Conservation (phyloP, 1,139 yeast genomes). For the Blastobotrys buckinghamii region DNA sequence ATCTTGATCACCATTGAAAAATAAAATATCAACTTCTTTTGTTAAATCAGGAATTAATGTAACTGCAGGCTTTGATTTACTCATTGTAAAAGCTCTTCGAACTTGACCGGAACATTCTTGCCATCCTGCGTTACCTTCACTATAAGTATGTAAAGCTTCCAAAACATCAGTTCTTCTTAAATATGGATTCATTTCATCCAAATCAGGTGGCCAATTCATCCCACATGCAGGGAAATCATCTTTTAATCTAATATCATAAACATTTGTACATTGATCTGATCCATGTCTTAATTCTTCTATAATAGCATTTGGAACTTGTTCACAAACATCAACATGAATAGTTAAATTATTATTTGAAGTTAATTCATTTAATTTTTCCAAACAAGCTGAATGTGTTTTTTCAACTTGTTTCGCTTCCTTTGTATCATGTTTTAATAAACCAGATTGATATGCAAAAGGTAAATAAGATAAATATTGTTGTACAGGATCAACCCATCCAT, state of each 20-base stretch:
- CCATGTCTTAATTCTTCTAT: conserved; percentile 17
- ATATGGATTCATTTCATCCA: conserved; percentile 54
- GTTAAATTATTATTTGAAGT: conserved; percentile 21
- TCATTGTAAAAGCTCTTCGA: conserved; percentile 45
- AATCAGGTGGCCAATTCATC: conserved; percentile 85
- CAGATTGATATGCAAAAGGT: conserved; percentile 61
- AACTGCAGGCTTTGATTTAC: conserved; percentile 54
- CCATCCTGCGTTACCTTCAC: conserved; percentile 47
- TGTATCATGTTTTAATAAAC: conserved; percentile 41
- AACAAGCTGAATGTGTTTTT: conserved; percentile 28
- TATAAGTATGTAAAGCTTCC: conserved; percentile 41
- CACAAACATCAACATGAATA: conserved; percentile 29
- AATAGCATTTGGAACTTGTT: conserved; percentile 21
- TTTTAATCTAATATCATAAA: conserved; percentile 68
- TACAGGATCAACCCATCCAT: conserved; percentile 95
- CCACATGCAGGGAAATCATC: conserved; percentile 88
- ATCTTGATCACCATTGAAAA: conserved; percentile 87
- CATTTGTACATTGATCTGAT: conserved; percentile 53
- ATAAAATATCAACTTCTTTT: conserved; percentile 50
- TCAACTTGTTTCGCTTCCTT: conserved; percentile 30
- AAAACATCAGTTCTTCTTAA: conserved; percentile 52
- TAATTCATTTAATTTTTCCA: conserved; percentile 27
- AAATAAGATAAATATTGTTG: conserved; percentile 76
- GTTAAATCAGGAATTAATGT: conserved; percentile 60
- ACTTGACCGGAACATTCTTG: conserved; percentile 68